Evolutionary conservation across 768 basidiomycete species (phyloP).

Genomic region (Pleurotus ostreatus): DNA sequence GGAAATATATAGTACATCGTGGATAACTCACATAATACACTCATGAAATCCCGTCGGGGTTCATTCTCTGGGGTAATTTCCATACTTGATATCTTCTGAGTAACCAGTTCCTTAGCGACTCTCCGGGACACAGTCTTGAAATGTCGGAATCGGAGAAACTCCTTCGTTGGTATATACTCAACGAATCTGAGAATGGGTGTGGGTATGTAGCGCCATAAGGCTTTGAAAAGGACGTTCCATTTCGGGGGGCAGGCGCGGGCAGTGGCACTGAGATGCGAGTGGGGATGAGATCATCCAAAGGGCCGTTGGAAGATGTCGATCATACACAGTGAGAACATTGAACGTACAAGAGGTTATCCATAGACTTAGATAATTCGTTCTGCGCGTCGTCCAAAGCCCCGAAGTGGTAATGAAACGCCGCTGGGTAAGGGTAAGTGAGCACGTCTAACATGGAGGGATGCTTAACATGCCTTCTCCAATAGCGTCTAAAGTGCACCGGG

Average conservation of each 20-base stretch:
- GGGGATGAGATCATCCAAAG: conserved; percentile 4
- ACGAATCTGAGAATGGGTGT: neutral
- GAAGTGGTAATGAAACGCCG: conserved; percentile 33
- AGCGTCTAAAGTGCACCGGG: conserved; percentile 31
- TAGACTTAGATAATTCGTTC: conserved; percentile 17
- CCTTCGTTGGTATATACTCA: conserved; percentile 1
- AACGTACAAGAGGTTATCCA: conserved; percentile 20
- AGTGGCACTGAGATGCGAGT: neutral
- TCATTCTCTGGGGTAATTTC: neutral
- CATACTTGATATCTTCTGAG: neutral
- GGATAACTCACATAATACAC: conserved; percentile 25
- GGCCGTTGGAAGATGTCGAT: conserved; percentile 13
- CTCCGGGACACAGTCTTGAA: neutral
- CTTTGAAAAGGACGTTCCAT: conserved; percentile 15
- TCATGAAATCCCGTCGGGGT: conserved; percentile 27
- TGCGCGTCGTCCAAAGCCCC: conserved; percentile 20
- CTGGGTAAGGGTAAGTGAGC: conserved; percentile 16
- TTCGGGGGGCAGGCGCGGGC: neutral
- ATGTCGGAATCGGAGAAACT: neutral
- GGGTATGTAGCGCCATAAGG: conserved; percentile 3
- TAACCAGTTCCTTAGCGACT: neutral
- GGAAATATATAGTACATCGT: no score
- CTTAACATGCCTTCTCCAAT: conserved; percentile 29
- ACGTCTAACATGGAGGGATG: neutral
- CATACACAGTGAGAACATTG: conserved; percentile 15